Percentiles rank a stretch among this genome's conserved stretches.
Evolutionary conservation across 768 basidiomycete species (phyloP).

Genomic region (Paxillus involutus): DNA sequence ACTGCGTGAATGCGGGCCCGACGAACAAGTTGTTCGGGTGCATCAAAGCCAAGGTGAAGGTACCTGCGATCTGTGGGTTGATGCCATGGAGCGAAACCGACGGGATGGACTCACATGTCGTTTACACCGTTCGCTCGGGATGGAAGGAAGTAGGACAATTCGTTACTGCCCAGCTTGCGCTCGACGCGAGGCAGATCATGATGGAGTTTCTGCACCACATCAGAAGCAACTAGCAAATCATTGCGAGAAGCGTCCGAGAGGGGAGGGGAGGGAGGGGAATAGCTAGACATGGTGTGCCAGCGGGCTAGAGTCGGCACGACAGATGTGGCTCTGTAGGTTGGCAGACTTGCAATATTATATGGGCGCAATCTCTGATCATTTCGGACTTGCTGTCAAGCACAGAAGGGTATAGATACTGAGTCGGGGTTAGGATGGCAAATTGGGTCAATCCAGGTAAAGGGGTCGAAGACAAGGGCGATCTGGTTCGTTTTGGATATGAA

Average conservation of each 20-base stretch:
- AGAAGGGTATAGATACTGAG: too few species aligned
- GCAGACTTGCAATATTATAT: too few species aligned
- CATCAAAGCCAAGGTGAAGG: conserved; percentile 67
- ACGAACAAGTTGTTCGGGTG: conserved; percentile 42
- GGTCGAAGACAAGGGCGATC: too few species aligned
- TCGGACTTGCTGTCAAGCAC: too few species aligned
- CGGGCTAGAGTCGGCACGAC: too few species aligned
- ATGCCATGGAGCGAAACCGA: background rate
- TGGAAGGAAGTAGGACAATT: conserved; percentile 78
- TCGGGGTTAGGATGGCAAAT: too few species aligned
- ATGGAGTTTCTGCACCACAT: background rate
- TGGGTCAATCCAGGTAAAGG: too few species aligned
- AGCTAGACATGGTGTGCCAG: background rate
- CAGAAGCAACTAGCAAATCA: background rate
- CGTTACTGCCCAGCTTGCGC: conserved; percentile 69
- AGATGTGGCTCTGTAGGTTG: too few species aligned
- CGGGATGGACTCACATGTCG: conserved; percentile 62
- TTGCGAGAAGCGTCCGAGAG: background rate
- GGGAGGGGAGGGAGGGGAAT: background rate
- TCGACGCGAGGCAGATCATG: conserved; percentile 30
- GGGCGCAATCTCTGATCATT: too few species aligned
- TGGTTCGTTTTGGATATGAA: too few species aligned
- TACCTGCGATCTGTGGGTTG: conserved; percentile 54
- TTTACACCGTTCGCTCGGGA: conserved; percentile 80
- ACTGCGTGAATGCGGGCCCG: conserved; percentile 51